Base-by-base conservation (phyloP, 495 filamentous ascomycete genomes). In the Cercophora samala region DNA sequence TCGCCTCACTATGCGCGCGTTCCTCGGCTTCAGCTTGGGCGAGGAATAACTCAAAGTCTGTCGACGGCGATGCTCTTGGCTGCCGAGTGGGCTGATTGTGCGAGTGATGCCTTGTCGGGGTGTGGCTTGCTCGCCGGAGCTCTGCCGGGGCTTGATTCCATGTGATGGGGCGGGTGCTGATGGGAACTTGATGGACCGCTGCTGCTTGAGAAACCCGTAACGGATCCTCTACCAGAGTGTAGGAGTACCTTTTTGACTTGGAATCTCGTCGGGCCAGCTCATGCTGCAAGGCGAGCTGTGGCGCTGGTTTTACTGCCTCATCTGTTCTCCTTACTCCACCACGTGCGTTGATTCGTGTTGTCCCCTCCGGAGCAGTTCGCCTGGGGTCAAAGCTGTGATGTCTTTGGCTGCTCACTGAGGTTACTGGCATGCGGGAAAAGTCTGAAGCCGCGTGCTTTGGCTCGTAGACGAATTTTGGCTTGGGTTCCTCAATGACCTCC, bases 391-490 rank as follows among this genome's bases (percentile, higher is more conserved):
- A 46, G 37, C 6, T 46, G 6, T 13, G 53, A 13, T 56, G 53
- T 18, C 22, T 19, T 3, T 56, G 53, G n/a, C 53, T 23, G 22
- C n/a, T 18, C 18, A 63, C 23, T 5, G 67, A 66, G 24, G 68
- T 58, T 0, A 73, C 63, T 3, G 66, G 53, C 51, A 75, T 19
- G 11, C 68, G 73, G 0, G 68, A 70, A 15, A 75, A 76, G 23
- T 76, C 74, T 32, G 74, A 54, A 32, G 74, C 74, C 5, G 74
- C 74, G 63, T 76, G 74, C 25, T 65, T 69, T 19, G 74, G 74
- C n/a, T 70, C 52, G 59, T 76, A 76, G 51, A 68, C 65, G 54
- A 68, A 70, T 0, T 65, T 62, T 0, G 70, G 61, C n/a, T 64
- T 68, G 2, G 58, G 22, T 19, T 69, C 66, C 52, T 74, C 72